Percentiles rank a stretch among this genome's conserved stretches.
Evolutionary conservation across 352 stramenopile species (phyloP).

Genomic region (Globisporangium echinulatum): DNA sequence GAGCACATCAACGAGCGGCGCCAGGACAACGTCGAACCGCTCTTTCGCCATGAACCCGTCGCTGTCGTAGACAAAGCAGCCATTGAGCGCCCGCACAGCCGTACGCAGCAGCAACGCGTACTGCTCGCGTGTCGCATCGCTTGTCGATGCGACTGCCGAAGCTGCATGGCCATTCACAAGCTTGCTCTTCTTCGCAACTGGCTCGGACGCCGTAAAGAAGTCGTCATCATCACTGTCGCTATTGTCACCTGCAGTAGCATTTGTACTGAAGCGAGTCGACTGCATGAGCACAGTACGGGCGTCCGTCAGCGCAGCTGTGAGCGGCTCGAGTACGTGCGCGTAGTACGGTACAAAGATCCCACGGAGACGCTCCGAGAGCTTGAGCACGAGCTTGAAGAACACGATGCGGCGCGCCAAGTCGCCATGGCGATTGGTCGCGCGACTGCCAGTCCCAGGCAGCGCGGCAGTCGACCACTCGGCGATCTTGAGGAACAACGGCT

Average conservation of each 20-base stretch:
- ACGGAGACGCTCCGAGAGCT: conserved; percentile 73
- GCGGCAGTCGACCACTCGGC: conserved; percentile 65
- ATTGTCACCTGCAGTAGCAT: conserved; percentile 18
- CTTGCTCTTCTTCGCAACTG: conserved; percentile 53
- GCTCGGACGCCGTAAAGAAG: conserved; percentile 43
- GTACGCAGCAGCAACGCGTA: conserved; percentile 46
- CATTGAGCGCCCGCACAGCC: conserved; percentile 65
- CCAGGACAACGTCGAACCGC: conserved; percentile 69
- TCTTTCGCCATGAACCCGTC: conserved; percentile 88
- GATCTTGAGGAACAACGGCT: conserved; percentile 85
- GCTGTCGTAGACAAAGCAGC: conserved; percentile 82
- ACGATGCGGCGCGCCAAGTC: conserved; percentile 55
- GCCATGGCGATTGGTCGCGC: conserved; percentile 13
- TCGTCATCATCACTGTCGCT: conserved; percentile 50
- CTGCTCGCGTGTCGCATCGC: conserved; percentile 23
- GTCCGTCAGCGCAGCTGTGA: conserved; percentile 40
- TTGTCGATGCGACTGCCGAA: conserved; percentile 3
- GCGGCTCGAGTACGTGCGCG: conserved; percentile 60
- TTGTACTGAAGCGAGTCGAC: conserved; percentile 19
- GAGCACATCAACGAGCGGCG: conserved; percentile 67
- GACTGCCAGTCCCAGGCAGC: conserved; percentile 1
- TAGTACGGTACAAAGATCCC: conserved; percentile 89
- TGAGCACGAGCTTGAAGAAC: conserved; percentile 78
- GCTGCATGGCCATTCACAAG: conserved; percentile 17
- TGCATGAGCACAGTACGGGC: conserved; percentile 42